Percentiles rank a stretch among this genome's conserved stretches.
phyloP scores from a whole-genome alignment of 2,329 filamentous ascomycete genomes.

The Alternaria hordeiaustralica region DNA sequence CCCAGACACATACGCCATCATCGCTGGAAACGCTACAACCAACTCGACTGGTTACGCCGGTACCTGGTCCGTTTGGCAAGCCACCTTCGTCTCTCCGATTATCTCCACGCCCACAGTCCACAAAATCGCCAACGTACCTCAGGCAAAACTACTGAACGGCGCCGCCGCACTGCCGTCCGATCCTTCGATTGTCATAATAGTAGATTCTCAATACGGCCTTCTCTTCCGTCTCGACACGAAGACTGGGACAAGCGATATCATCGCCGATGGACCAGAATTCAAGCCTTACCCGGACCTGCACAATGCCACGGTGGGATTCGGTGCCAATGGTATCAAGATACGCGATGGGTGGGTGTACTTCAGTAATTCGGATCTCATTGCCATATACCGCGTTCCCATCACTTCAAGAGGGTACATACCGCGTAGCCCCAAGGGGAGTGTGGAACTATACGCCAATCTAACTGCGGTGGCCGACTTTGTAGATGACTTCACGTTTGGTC shows the following conservation, averaged over 20 bases:
- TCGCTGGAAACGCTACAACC: slow-evolving; percentile 15
- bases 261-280: neutral
- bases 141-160: slow-evolving; percentile 6
- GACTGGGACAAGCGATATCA: neutral
- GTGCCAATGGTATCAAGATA: slow-evolving; percentile 4
- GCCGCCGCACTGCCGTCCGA: neutral
- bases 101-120: neutral
- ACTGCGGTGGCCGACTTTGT: slow-evolving; percentile 6
- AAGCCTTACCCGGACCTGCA: neutral
- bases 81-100: neutral
- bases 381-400: neutral
- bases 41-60: slow-evolving; percentile 10
- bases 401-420: neutral
- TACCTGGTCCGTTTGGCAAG: slow-evolving; percentile 11
- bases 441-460: slow-evolving; percentile 6
- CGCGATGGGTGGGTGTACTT: neutral
- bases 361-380: neutral
- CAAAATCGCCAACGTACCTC: slow-evolving; percentile 13
- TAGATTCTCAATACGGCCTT: neutral
- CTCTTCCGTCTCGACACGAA: neutral
- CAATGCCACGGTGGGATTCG: neutral
- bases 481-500: slow-evolving; percentile 10
- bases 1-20: slow-evolving; percentile 9
- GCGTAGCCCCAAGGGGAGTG: neutral
- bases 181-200: neutral